Percentiles rank a stretch among this genome's conserved stretches.
Conservation (phyloP, 768 basidiomycete species). For the Lentinula aciculospora region DNA sequence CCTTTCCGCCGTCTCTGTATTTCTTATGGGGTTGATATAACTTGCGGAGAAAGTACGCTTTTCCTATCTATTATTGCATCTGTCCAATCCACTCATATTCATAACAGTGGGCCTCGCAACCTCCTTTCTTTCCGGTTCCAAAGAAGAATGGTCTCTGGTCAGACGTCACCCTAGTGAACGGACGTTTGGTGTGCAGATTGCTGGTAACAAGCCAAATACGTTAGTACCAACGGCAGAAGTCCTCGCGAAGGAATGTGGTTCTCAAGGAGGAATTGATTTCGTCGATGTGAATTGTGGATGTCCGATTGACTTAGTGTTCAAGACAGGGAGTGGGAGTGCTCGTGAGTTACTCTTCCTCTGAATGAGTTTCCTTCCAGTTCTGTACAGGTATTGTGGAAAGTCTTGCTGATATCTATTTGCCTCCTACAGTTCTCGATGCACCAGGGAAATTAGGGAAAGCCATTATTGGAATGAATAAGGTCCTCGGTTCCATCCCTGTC, state of each 20-base stretch:
- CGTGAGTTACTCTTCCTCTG: constrained; percentile 62
- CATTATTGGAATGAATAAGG: constrained; percentile 85
- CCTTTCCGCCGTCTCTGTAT: constrained; percentile 92
- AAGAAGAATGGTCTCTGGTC: constrained; percentile 93
- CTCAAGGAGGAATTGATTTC: constrained; percentile 63
- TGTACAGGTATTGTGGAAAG: constrained; percentile 3
- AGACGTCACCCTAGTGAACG: constrained; percentile 82
- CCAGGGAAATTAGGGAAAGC: constrained; percentile 82
- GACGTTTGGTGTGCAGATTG: constrained; percentile 89
- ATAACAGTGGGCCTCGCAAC: constrained; percentile 82
- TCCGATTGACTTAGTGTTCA: constrained; percentile 95
- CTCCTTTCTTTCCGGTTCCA: constrained; percentile 83
- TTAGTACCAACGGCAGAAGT: constrained; percentile 81
- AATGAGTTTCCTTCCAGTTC: too few species aligned
- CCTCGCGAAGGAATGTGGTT: constrained; percentile 59
- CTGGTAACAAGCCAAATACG: constrained; percentile 78
- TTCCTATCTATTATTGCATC: not conserved
- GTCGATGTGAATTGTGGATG: constrained; percentile 96
- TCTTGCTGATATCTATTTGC: not conserved
- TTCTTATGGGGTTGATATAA: constrained; percentile 86
- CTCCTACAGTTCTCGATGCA: constrained; percentile 67
- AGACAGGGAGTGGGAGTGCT: constrained; percentile 84
- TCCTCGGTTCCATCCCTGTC: constrained; percentile 86
- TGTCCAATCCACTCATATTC: not conserved
- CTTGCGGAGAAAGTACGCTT: constrained; percentile 81